Conservation (phyloP, 2,329 filamentous ascomycete species). For the Madurella fahalii region DNA sequence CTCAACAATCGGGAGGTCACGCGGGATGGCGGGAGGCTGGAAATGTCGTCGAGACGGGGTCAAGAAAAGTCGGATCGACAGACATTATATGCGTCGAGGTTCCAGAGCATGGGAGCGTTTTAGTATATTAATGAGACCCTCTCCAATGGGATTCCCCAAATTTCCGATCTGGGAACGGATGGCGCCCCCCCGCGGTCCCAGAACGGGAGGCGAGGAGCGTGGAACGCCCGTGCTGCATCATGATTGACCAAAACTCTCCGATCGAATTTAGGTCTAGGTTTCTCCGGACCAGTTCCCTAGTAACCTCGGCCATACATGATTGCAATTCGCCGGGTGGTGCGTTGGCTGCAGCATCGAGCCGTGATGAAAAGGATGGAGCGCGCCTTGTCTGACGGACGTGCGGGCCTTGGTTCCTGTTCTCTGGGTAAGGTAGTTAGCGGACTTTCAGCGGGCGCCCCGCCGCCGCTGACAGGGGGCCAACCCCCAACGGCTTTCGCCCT, state of each 20-base stretch:
- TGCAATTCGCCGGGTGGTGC: slow-evolving; percentile 8
- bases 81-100: slow-evolving; percentile 8
- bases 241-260: slow-evolving; percentile 24
- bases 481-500: slow-evolving; percentile 15
- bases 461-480: neutral
- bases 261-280: slow-evolving; percentile 13
- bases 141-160: neutral
- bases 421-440: slow-evolving; percentile 5
- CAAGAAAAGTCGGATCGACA: neutral
- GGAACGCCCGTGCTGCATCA: slow-evolving; percentile 7
- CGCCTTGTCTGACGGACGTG: slow-evolving; percentile 10
- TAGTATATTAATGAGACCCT: neutral
- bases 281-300: slow-evolving; percentile 12
- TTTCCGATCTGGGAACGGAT: slow-evolving; percentile 16
- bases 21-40: slow-evolving; percentile 5
- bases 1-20: slow-evolving; percentile 1
- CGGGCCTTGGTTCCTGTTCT: slow-evolving; percentile 19
- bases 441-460: neutral
- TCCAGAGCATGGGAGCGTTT: slow-evolving; percentile 3
- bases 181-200: slow-evolving; percentile 18
- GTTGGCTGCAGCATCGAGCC: neutral
- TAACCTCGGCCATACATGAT: slow-evolving; percentile 1
- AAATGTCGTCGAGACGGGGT: slow-evolving; percentile 5
- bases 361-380: slow-evolving; percentile 3
- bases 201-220: slow-evolving; percentile 20